Evolutionary conservation across 352 stramenopile species (phyloP).

Genomic region (Halophytophthora polymorphica): DNA sequence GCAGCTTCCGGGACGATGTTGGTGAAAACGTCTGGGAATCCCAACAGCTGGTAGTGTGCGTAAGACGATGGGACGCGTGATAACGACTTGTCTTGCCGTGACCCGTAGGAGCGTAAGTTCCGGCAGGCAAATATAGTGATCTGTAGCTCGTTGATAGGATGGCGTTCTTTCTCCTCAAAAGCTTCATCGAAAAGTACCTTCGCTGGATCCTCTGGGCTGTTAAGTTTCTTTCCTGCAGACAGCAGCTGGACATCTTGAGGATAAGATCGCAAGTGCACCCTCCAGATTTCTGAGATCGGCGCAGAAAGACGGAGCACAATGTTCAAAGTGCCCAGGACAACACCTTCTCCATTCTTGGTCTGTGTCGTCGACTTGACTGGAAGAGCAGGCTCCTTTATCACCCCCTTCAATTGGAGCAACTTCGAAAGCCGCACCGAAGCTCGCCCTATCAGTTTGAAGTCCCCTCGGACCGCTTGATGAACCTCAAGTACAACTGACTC

Average conservation of each 20-base stretch:
- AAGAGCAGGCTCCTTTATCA: slow-evolving; percentile 61
- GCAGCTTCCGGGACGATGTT: slow-evolving; percentile 67
- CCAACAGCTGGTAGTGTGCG: slow-evolving; percentile 89
- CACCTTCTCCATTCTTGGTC: slow-evolving; percentile 18
- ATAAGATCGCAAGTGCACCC: slow-evolving; percentile 86
- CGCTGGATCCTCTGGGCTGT: background rate
- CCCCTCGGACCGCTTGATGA: slow-evolving; percentile 81
- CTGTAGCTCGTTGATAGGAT: slow-evolving; percentile 56
- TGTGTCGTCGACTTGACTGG: slow-evolving; percentile 37
- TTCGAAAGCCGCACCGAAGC: slow-evolving; percentile 58
- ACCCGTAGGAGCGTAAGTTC: slow-evolving; percentile 43
- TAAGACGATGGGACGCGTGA: slow-evolving; percentile 67
- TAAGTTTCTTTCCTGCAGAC: slow-evolving; percentile 14
- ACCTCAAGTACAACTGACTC: slow-evolving; percentile 87
- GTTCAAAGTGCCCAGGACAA: slow-evolving; percentile 67
- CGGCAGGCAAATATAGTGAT: slow-evolving; percentile 66
- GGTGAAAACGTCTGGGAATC: slow-evolving; percentile 87
- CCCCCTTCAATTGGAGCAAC: slow-evolving; percentile 73
- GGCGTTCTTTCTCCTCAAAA: slow-evolving; percentile 13
- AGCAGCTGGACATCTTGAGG: slow-evolving; percentile 78
- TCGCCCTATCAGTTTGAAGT: slow-evolving; percentile 86
- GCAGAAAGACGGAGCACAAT: slow-evolving; percentile 84
- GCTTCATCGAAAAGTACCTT: slow-evolving; percentile 21
- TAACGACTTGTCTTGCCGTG: slow-evolving; percentile 29
- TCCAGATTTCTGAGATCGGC: slow-evolving; percentile 89